phyloP scores from a whole-genome alignment of 2,329 filamentous ascomycete genomes.

The Neurospora crassa region DNA sequence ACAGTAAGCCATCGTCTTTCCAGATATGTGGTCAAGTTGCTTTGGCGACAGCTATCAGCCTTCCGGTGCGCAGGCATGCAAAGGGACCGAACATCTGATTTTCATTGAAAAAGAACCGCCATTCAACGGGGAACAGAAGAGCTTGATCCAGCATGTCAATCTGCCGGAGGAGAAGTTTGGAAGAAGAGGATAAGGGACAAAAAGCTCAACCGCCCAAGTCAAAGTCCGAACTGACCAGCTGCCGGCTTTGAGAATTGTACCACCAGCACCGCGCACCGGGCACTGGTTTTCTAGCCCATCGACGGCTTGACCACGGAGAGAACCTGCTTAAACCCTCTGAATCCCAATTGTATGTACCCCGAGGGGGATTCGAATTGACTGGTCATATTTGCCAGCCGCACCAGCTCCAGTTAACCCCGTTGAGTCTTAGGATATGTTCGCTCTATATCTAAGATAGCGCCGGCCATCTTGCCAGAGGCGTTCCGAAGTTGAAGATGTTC shows the following conservation, averaged over 20 bases:
- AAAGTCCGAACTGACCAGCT: too few species aligned
- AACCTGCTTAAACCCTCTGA: neutral
- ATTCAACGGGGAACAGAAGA: neutral
- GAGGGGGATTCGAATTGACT: neutral
- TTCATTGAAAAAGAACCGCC: neutral
- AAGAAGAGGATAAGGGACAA: neutral
- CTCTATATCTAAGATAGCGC: neutral
- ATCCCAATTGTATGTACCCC: neutral
- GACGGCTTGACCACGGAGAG: too few species aligned
- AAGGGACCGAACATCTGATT: neutral
- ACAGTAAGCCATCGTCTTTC: neutral
- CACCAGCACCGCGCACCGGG: too few species aligned
- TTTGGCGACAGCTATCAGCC: neutral
- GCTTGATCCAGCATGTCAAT: neutral
- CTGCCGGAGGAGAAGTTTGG: neutral
- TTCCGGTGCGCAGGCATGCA: neutral
- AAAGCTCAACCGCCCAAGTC: too few species aligned
- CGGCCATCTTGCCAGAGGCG: neutral
- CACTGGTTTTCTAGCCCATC: too few species aligned
- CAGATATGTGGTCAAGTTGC: neutral
- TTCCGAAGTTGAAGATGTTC: neutral
- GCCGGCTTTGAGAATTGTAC: too few species aligned
- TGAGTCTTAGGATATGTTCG: neutral
- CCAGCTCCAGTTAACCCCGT: neutral
- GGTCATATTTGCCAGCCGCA: neutral